A percentile compares a stretch with the other conserved stretches of the same genome.
Evolutionary conservation across 257 asterid genomes (phyloP).

Genomic region (Capsicum pubescens): DNA sequence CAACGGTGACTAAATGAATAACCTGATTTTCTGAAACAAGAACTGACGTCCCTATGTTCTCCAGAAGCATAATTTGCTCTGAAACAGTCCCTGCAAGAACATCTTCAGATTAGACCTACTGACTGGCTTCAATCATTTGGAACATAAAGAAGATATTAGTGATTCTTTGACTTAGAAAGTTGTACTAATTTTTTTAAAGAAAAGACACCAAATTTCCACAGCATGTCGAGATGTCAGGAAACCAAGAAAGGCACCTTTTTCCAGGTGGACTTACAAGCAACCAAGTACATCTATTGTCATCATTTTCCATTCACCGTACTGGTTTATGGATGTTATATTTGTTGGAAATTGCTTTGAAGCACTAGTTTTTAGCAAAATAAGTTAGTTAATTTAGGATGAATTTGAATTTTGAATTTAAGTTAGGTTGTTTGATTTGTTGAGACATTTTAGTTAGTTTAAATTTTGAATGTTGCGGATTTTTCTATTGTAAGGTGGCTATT

Average conservation of each 20-base stretch:
- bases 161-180: background rate
- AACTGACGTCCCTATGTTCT: constrained; percentile 94
- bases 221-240: background rate
- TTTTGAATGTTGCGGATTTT: too few species aligned
- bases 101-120: background rate
- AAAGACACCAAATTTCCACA: background rate
- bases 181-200: background rate
- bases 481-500: too few species aligned
- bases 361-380: too few species aligned
- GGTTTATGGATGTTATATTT: background rate
- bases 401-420: too few species aligned
- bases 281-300: background rate
- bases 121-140: background rate
- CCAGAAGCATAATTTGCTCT: constrained; percentile 97
- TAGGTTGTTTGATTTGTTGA: too few species aligned
- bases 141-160: background rate
- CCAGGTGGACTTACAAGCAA: background rate
- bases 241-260: background rate
- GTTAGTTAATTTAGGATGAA: too few species aligned
- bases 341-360: too few species aligned
- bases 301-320: background rate
- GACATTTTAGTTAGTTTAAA: too few species aligned
- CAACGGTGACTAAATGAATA: background rate
- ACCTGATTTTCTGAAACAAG: constrained; percentile 89
- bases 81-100: constrained; percentile 68